Evolutionary conservation across 2,329 filamentous ascomycete genomes (phyloP), one percentile per base, ranked within the genome.

Genomic region (Beauveria scarabaeidicola): DNA sequence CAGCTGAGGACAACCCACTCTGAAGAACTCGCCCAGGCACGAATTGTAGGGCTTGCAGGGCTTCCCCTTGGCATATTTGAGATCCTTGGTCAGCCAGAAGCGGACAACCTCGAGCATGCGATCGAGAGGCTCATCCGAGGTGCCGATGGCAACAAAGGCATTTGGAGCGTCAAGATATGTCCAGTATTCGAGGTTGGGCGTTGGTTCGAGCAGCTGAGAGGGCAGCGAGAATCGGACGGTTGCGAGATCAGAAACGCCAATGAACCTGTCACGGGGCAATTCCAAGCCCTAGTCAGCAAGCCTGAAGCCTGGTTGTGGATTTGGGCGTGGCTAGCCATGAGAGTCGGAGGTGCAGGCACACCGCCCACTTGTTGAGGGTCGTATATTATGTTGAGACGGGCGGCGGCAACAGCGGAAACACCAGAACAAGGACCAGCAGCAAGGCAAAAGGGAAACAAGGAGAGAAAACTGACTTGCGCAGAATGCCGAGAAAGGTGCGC

Each of bases 1-100:
- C 32, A 36, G 32, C 13, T 36, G 5, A 6, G 32, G 32, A 36
- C 4, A 36, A 77, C 85, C 69, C 78, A 92, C 90, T 76, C 91
- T 84, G 77, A 99, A 99, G 77, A 99, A 99, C 77, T 99, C 94
- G 64, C 94, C 94, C 54, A 99, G 77, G 40, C 91, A 92, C 52
- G 92, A 97, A 75, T 99, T 99, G 78, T 99, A 99, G 11, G 94
- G 94, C 75, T 99, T 99, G 85, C 93, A 97, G 47, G 94, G 94
- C 78, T 92, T 96, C 62, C 93, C 93, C 78, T 97, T 97, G 72
- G 95, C 90, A 69, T 97, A 99, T 83, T 99, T 99, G 74, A 99
- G 74, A 73, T 99, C 94, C 74, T 99, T 99, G 63, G 94, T 97
- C 69, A 97, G 96, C 94, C 94, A 99, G 75, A 97, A 99, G 62